These are phyloP conservation scores for Pleurotus citrinopileatus DNA, from an alignment of 768 basidiomycete genomes.

Conservation along the genomic window DNA sequence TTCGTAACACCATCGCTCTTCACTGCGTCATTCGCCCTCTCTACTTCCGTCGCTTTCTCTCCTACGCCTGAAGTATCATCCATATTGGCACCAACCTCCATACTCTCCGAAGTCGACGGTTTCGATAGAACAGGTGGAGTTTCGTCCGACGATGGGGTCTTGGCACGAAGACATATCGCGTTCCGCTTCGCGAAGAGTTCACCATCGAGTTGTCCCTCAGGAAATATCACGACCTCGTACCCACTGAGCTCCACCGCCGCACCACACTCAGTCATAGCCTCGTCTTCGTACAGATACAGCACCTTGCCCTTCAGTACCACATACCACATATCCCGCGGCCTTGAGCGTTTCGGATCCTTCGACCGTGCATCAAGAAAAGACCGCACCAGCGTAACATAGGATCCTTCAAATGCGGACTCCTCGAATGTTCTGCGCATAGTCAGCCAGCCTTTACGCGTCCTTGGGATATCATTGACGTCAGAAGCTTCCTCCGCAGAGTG, in stretches of 20 bases:
- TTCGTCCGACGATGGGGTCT: slow-evolving; percentile 28
- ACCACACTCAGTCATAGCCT: slow-evolving; percentile 85
- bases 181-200: slow-evolving; percentile 91
- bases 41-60: slow-evolving; percentile 27
- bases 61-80: slow-evolving; percentile 33
- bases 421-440: slow-evolving; percentile 80
- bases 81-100: slow-evolving; percentile 27
- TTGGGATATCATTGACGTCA: slow-evolving; percentile 55
- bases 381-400: slow-evolving; percentile 77
- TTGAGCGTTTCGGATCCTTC: slow-evolving; percentile 77
- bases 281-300: slow-evolving; percentile 92
- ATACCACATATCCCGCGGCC: slow-evolving; percentile 92
- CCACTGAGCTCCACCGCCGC: slow-evolving; percentile 84
- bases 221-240: slow-evolving; percentile 74
- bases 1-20: slow-evolving; percentile 51
- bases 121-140: slow-evolving; percentile 48
- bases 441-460: slow-evolving; percentile 77
- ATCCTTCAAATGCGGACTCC: slow-evolving; percentile 55
- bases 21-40: slow-evolving; percentile 42
- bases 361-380: slow-evolving; percentile 80
- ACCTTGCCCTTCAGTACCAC: slow-evolving; percentile 89
- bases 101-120: slow-evolving; percentile 44
- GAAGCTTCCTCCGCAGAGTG: slow-evolving; percentile 20
- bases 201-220: slow-evolving; percentile 74
- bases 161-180: slow-evolving; percentile 75